Evolutionary conservation across 169 alveolate species (phyloP).

Genomic region (Miamiensis avidus): DNA sequence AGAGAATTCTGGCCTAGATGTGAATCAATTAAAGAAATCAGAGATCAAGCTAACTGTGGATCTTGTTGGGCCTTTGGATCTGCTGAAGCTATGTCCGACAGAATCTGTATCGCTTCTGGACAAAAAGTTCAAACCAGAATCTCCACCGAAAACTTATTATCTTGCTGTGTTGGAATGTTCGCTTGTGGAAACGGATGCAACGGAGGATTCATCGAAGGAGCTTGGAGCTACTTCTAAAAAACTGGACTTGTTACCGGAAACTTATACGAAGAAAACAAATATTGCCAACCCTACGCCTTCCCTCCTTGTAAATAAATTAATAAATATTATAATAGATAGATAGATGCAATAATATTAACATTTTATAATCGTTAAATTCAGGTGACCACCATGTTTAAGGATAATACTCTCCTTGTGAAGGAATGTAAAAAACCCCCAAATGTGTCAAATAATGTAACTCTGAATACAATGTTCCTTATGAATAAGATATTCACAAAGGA

Average conservation of each 20-base stretch:
- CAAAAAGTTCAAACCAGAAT: conserved; percentile 3
- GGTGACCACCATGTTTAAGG: conserved; percentile 4
- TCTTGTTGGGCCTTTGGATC: conserved; percentile 93
- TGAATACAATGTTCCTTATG: neutral
- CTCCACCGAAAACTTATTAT: conserved; percentile 36
- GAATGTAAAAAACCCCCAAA: neutral
- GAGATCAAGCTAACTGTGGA: conserved; percentile 87
- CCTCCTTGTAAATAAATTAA: neutral
- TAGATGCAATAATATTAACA: neutral
- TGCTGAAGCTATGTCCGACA: conserved; percentile 83
- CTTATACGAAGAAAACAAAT: neutral
- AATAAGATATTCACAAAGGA: neutral
- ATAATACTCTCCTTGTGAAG: neutral
- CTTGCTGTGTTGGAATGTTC: conserved; percentile 14
- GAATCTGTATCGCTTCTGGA: conserved; percentile 70
- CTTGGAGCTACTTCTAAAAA: conserved; percentile 50
- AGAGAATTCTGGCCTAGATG: conserved; percentile 58
- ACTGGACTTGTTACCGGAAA: conserved; percentile 66
- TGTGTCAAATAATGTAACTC: neutral
- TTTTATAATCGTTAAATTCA: too few relatives aligned
- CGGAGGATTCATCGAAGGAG: conserved; percentile 67
- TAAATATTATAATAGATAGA: neutral
- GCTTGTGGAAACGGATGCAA: conserved; percentile 62
- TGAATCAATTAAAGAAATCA: conserved; percentile 62
- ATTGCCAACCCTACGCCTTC: neutral